Base-by-base conservation (phyloP, 2,329 filamentous ascomycete genomes). In the Phaeoacremonium minimum region DNA sequence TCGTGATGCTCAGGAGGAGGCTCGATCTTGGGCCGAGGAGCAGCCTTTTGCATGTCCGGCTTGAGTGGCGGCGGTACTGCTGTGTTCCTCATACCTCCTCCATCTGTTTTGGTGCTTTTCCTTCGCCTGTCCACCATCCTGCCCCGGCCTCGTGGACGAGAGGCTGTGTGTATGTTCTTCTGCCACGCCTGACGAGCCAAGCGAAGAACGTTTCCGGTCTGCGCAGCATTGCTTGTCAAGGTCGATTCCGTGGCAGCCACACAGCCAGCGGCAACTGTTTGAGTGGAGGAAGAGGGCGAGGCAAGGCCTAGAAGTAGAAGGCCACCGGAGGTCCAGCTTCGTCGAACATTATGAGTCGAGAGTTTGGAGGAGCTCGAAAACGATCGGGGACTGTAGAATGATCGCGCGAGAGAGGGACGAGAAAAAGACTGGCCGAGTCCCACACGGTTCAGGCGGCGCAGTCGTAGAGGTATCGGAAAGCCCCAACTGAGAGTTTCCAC, bases 291-390 rank as follows among this genome's bases (percentile, higher is more conserved):
- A 4, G 60, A 50, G 20, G 56, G 60, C 15, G 68, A 61, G 37
- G 57, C 56, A 20, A 67, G 47, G 14, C 73, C 68, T 33, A 76
- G 52, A 13, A 78, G 65, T 17, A 79, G 57, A 22, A 77, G 58
- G 6, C 75, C 69, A 16, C 75, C 70, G 2, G 74, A 77, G 20
- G 73, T 69, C 49, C 75, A 73, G 48, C 69, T 72, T 40, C 64
- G 67, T 9, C 66, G 67, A 16, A 69, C 58, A 50, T 69, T 63
- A 38, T 57, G 55, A 17, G 55, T 48, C 40, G 58, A 56, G 32
- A 57, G 43, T 46, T 57, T 56, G 54, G 53, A 48, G 32, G 49
- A 52, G 41, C 53, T 55, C 20, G 45, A 47, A 28, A 51, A 53
- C 14, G 48, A 38, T 28, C 45, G 47, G 14, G 49, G 48, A 15